These are phyloP conservation scores for Pleurotus ostreatus DNA, from an alignment of 768 basidiomycete genomes.

Conservation along the genomic window DNA sequence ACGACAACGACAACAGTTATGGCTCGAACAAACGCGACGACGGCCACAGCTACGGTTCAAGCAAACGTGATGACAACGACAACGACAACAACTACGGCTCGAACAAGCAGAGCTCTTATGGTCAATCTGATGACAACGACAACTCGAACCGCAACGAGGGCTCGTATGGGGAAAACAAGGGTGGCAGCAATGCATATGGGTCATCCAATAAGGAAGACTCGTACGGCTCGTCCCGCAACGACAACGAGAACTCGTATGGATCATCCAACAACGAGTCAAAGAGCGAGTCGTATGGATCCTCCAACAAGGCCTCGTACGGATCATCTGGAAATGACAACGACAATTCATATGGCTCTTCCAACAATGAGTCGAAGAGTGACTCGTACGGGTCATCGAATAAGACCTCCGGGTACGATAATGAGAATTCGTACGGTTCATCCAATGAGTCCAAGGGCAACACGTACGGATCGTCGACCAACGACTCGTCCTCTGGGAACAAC, in stretches of 20 bases:
- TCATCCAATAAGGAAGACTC: background rate
- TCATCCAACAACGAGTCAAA: constrained; percentile 16
- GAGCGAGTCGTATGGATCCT: constrained; percentile 10
- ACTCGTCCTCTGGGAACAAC: constrained; percentile 10
- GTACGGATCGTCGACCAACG: constrained; percentile 11
- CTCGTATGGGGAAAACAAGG: background rate
- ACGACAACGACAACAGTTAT: background rate
- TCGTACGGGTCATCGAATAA: constrained; percentile 11
- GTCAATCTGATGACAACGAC: background rate
- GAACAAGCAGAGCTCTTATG: background rate
- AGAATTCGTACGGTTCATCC: constrained; percentile 2
- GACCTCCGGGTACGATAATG: constrained; percentile 15
- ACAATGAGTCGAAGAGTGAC: constrained; percentile 11
- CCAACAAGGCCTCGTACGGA: constrained; percentile 17
- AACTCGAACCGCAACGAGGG: background rate
- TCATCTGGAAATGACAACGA: constrained; percentile 12
- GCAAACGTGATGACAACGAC: too few relatives aligned
- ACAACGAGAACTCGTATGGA: constrained; percentile 11
- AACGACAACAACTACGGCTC: background rate
- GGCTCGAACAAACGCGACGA: background rate
- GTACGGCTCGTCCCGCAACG: constrained; percentile 1
- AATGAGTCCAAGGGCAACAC: constrained; percentile 9
- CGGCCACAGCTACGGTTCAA: background rate
- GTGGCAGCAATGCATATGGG: background rate
- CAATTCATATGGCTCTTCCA: constrained; percentile 14